Percentiles rank a stretch among this genome's conserved stretches.
phyloP scores from a whole-genome alignment of 2,329 filamentous ascomycete genomes.

The Colletotrichum simmondsii region DNA sequence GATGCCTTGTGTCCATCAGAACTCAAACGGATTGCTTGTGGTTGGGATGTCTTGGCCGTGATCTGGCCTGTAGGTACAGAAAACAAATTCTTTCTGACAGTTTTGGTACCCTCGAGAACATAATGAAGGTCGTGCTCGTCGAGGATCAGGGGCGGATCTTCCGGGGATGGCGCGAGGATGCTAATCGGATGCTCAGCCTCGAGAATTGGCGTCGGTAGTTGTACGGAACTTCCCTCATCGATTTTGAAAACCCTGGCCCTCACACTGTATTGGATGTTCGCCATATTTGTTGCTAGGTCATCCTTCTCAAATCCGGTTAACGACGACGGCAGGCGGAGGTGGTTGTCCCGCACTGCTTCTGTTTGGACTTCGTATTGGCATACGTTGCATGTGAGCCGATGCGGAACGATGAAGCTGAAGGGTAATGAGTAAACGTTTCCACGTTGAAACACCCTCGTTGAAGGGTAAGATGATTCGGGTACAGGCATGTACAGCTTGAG shows the following conservation, averaged over 20 bases:
- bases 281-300: conserved; percentile 65
- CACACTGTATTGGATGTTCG: conserved; percentile 62
- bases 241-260: conserved; percentile 53
- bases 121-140: conserved; percentile 60
- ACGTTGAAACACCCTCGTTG: conserved; percentile 57
- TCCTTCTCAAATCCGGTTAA: conserved; percentile 63
- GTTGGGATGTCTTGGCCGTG: conserved; percentile 56
- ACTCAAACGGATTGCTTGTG: conserved; percentile 59
- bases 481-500: conserved; percentile 67
- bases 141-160: conserved; percentile 63
- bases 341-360: conserved; percentile 58
- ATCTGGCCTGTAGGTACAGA: conserved; percentile 61
- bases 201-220: conserved; percentile 44
- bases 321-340: conserved; percentile 63
- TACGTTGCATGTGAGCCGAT: conserved; percentile 64
- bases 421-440: conserved; percentile 60
- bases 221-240: conserved; percentile 40
- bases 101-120: conserved; percentile 59
- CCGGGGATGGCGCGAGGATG: conserved; percentile 59
- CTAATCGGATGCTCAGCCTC: conserved; percentile 58
- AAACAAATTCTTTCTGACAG: conserved; percentile 62
- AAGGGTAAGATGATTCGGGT: conserved; percentile 56
- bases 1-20: conserved; percentile 57
- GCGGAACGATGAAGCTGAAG: conserved; percentile 68
- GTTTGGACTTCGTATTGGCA: conserved; percentile 62